Conservation (phyloP, 768 basidiomycete species). For the Lactarius quietus region DNA sequence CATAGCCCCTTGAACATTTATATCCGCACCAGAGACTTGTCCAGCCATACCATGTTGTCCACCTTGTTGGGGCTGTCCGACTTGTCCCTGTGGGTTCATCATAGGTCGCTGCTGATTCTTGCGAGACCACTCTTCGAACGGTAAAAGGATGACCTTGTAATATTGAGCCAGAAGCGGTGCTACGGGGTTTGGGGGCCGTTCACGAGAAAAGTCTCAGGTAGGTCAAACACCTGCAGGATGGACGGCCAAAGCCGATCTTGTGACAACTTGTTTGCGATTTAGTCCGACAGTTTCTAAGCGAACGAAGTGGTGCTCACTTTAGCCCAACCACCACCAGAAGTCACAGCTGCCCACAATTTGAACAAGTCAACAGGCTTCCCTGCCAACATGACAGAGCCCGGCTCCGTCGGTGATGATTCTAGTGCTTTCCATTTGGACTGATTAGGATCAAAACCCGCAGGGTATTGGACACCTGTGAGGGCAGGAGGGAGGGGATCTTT, state of each 20-base stretch:
- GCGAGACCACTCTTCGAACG: slow-evolving; percentile 71
- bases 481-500: slow-evolving; percentile 70
- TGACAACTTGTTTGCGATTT: slow-evolving; percentile 18
- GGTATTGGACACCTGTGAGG: slow-evolving; percentile 58
- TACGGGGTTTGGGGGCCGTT: slow-evolving; percentile 43
- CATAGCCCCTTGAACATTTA: slow-evolving; percentile 18
- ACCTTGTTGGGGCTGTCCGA: slow-evolving; percentile 33
- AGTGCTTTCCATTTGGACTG: slow-evolving; percentile 63
- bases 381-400: slow-evolving; percentile 63
- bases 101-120: slow-evolving; percentile 59
- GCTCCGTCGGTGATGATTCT: slow-evolving; percentile 53
- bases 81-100: slow-evolving; percentile 39
- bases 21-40: slow-evolving; percentile 25
- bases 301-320: slow-evolving; percentile 43
- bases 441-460: slow-evolving; percentile 56
- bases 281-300: slow-evolving; percentile 5
- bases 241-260: slow-evolving; percentile 24
- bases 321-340: slow-evolving; percentile 55
- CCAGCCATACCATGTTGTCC: slow-evolving; percentile 26
- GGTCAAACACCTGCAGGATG: slow-evolving; percentile 43
- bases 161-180: slow-evolving; percentile 52
- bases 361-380: slow-evolving; percentile 77
- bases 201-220: slow-evolving; percentile 32
- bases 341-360: slow-evolving; percentile 63
- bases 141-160: slow-evolving; percentile 59